Percentiles rank a stretch among this genome's conserved stretches.
Conservation (phyloP, 2,329 filamentous ascomycete species). For the Ophiostoma quercus region DNA sequence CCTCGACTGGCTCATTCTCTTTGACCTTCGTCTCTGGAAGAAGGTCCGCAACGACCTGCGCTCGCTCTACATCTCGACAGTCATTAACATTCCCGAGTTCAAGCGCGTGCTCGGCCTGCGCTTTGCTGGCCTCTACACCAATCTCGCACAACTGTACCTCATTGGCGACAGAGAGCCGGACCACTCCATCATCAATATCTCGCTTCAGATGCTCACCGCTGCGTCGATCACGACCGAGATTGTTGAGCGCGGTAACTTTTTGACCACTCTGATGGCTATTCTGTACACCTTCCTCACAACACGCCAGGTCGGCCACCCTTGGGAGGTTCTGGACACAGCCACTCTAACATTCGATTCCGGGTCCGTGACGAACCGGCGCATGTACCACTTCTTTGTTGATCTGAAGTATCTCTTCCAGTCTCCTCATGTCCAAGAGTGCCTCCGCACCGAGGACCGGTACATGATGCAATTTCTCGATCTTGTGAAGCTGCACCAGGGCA, state of each 20-base stretch:
- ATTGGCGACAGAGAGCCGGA: conserved; percentile 95
- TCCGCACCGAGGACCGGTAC: conserved; percentile 80
- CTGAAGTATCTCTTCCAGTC: conserved; percentile 86
- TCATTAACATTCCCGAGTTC: conserved; percentile 92
- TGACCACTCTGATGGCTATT: conserved; percentile 92
- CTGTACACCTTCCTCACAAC: conserved; percentile 96
- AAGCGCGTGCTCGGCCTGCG: conserved; percentile 87
- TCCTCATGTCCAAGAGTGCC: conserved; percentile 76
- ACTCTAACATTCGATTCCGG: conserved; percentile 90
- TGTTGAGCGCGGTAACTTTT: conserved; percentile 88
- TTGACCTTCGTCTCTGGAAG: conserved; percentile 95
- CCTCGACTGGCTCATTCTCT: conserved; percentile 89
- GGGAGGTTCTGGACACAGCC: conserved; percentile 78
- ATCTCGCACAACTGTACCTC: conserved; percentile 86
- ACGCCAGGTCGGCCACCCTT: conserved; percentile 88
- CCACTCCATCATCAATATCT: conserved; percentile 97
- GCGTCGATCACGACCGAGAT: conserved; percentile 95
- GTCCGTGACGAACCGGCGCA: conserved; percentile 86
- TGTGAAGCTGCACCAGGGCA: conserved; percentile 93
- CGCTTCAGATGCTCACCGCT: conserved; percentile 91
- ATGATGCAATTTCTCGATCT: conserved; percentile 91
- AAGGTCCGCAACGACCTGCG: conserved; percentile 84
- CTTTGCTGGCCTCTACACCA: conserved; percentile 93
- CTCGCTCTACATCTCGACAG: conserved; percentile 91
- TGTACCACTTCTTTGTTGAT: conserved; percentile 98